phyloP scores from a whole-genome alignment of 768 basidiomycete species.

The Mycena maculata region DNA sequence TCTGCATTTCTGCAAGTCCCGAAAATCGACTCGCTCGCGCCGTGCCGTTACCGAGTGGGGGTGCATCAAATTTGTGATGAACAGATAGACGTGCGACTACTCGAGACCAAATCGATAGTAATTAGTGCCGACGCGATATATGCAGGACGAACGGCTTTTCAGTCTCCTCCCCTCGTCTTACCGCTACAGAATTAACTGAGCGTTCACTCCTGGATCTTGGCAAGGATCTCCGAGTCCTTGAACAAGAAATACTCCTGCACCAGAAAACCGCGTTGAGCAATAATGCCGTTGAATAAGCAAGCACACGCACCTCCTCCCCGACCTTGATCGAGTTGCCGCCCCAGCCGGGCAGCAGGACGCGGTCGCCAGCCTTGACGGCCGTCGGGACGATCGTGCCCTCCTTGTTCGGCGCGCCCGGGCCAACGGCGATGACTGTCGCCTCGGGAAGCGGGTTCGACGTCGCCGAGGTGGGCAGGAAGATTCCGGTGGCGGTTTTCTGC shows the following conservation, averaged over 20 bases:
- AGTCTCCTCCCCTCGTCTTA: not conserved
- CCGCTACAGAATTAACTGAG: constrained; percentile 12
- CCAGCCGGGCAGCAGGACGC: constrained; percentile 95
- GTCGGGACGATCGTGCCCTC: constrained; percentile 81
- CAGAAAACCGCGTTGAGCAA: constrained; percentile 19
- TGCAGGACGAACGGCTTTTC: constrained; percentile 28
- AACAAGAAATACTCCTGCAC: constrained; percentile 92
- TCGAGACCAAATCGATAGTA: not conserved
- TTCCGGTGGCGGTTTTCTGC: constrained; percentile 97
- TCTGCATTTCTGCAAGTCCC: too few relatives aligned
- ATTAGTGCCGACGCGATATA: constrained; percentile 24
- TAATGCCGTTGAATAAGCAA: constrained; percentile 6
- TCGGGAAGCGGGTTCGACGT: constrained; percentile 91
- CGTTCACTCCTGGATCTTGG: constrained; percentile 91
- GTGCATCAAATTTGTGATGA: constrained; percentile 28
- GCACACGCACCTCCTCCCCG: constrained; percentile 86
- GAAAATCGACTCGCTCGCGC: too few relatives aligned
- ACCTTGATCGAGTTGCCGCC: constrained; percentile 97
- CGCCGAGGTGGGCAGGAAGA: constrained; percentile 94
- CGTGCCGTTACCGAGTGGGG: constrained; percentile 20
- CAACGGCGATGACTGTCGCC: constrained; percentile 95
- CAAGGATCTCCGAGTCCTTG: constrained; percentile 94
- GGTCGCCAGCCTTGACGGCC: constrained; percentile 87
- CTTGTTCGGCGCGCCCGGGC: constrained; percentile 94
- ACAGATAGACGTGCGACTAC: constrained; percentile 10